Conservation (phyloP, 2,329 filamentous ascomycete species). For the Colletotrichum chrysophilum region DNA sequence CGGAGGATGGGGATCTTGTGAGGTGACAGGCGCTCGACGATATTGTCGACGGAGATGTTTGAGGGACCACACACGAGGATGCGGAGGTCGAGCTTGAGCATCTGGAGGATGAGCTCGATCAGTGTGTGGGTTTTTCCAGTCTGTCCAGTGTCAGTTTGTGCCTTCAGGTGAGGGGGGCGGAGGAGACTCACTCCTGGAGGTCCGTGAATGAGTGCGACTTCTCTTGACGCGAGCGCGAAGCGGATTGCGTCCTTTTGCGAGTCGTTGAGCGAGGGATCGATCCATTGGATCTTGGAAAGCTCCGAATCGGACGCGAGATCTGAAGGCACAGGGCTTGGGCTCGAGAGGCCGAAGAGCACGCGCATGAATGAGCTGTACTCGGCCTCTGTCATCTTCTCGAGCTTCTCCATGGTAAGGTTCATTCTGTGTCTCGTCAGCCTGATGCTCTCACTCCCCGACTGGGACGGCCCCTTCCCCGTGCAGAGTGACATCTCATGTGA, state of each 20-base stretch:
- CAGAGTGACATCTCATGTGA: background rate
- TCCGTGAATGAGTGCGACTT: conserved; percentile 91
- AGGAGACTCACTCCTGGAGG: conserved; percentile 73
- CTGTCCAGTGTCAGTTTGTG: conserved; percentile 35
- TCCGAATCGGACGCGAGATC: conserved; percentile 46
- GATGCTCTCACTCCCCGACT: background rate
- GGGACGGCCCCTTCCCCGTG: background rate
- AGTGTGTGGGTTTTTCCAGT: conserved; percentile 97
- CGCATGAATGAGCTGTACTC: conserved; percentile 66
- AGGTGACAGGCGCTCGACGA: conserved; percentile 87
- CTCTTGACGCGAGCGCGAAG: conserved; percentile 83
- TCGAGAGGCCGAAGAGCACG: conserved; percentile 66
- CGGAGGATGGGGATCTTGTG: conserved; percentile 88
- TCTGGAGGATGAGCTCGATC: conserved; percentile 92
- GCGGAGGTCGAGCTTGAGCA: conserved; percentile 74
- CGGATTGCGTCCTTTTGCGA: conserved; percentile 72
- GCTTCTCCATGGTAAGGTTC: conserved; percentile 65
- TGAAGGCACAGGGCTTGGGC: conserved; percentile 51
- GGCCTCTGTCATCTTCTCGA: conserved; percentile 61
- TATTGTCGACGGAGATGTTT: conserved; percentile 98
- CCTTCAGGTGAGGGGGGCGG: background rate
- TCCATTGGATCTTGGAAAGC: conserved; percentile 58
- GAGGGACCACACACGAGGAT: conserved; percentile 95
- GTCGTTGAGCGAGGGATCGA: conserved; percentile 67
- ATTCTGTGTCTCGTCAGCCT: conserved; percentile 47